phyloP scores from a whole-genome alignment of 306 rosid species.

The Quercus parvula region DNA sequence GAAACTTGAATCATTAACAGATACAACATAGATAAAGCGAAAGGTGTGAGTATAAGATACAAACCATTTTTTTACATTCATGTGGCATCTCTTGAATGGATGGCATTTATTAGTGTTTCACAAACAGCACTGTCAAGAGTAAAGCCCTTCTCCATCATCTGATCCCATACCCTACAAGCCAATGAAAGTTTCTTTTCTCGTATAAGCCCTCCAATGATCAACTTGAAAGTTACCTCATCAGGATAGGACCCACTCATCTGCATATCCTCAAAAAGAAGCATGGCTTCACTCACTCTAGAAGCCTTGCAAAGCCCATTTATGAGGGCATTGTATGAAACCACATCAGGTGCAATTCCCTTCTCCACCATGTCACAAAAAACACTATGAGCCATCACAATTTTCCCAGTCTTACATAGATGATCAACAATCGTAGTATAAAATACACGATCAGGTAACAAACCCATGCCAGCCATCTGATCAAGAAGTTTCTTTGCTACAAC shows the following conservation, averaged over 20 bases:
- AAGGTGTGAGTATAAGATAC: conserved; percentile 1
- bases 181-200: conserved; percentile 47
- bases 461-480: conserved; percentile 59
- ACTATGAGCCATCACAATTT: conserved; percentile 53
- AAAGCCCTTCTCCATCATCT: conserved; percentile 95
- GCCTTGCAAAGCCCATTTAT: conserved; percentile 82
- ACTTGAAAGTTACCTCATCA: conserved; percentile 80
- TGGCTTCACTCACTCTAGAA: conserved; percentile 56
- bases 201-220: conserved; percentile 80
- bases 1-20: background rate
- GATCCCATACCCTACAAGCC: conserved; percentile 88
- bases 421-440: conserved; percentile 68
- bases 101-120: conserved; percentile 55
- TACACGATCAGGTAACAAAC: conserved; percentile 58
- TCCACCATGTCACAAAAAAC: conserved; percentile 70
- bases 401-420: conserved; percentile 61
- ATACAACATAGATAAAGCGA: conserved; percentile 3
- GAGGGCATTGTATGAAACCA: conserved; percentile 79
- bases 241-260: conserved; percentile 55
- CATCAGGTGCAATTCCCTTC: conserved; percentile 69
- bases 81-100: conserved; percentile 44
- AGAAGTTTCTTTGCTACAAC: conserved; percentile 59
- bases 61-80: conserved; percentile 29
- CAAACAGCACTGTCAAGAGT: conserved; percentile 68
- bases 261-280: conserved; percentile 77